Base-by-base conservation (phyloP, 768 basidiomycete species). In the Phlebiopsis flavidoalba region DNA sequence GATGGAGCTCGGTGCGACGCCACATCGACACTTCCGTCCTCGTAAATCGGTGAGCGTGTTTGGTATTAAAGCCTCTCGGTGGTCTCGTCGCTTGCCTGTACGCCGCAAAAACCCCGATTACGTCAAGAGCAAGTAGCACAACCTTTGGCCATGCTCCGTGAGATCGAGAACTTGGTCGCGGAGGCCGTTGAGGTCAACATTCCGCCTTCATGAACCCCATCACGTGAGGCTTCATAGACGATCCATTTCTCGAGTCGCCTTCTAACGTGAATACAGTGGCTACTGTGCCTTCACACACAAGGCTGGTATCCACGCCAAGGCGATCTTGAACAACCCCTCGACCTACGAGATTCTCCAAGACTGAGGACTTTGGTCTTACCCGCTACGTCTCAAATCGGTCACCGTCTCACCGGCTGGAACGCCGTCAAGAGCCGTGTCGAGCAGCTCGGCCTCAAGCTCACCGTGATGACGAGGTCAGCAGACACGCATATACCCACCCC, bases 221-320 rank as follows among this genome's bases (percentile, higher is more conserved):
- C 71, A 93, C 91, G 88, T 91, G 76, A 52, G 81, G 76, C 60
- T 55, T 37, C 49, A n/a, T 60, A 26, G 22, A 53, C 11, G 7
- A 33, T 59, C 50, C 46, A 45, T 7, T 10, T 43, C 10, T 2
- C 11, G 3, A 12, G 40, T 17, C 40, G 40, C 22, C 37, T 53
- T 17, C 21, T 43, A 14, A 53, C 55, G 17, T 11, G 19, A 10
- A 47, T n/a, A 8, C 46, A 98, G 95, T 59, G 97, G 97, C 15
- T 99, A 98, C 77, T 98, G 97, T 72, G 97, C 97, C 3, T 99
- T 99, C 80, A 99, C 97, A 26, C 97, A 98, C 87, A 98, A 99
- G 88, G 97, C 97, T 21, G 97, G 97, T 72, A 99, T 99, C 65
- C 97, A 99, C 76, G 97, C 97, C 78, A 99, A 99, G 83, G 97